Percentiles rank a stretch among this genome's conserved stretches.
Conservation (phyloP, 371 early-diverging fungal genomes). For the Saksenaea oblongispora region DNA sequence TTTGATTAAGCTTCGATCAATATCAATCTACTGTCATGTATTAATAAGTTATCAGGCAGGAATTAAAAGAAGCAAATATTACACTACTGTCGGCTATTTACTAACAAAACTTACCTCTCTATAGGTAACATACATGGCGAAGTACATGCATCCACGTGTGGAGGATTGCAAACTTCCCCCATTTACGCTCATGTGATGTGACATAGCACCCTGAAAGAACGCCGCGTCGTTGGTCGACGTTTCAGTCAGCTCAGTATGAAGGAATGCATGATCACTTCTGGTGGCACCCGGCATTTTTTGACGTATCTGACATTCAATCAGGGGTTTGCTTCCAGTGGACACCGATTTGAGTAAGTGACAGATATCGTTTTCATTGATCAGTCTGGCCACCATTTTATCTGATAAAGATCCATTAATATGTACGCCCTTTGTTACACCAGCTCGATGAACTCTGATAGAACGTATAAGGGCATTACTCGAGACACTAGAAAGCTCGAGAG, state of each 20-base stretch:
- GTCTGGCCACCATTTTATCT: not conserved
- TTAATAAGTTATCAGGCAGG: no score
- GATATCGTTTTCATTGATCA: not conserved
- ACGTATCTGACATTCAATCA: not conserved
- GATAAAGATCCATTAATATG: not conserved
- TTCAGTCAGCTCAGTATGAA: not conserved
- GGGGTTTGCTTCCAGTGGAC: not conserved
- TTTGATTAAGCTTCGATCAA: not conserved
- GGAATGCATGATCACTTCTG: not conserved
- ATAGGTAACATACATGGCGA: not conserved
- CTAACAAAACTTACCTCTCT: not conserved
- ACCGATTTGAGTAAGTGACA: not conserved
- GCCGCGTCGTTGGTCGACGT: not conserved
- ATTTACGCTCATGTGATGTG: not conserved
- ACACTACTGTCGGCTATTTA: no score
- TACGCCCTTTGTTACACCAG: not conserved
- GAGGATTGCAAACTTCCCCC: not conserved
- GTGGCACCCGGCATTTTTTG: not conserved
- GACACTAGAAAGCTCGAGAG: no score
- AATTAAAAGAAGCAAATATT: no score
- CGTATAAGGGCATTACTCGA: no score
- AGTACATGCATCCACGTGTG: not conserved
- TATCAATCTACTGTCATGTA: no score
- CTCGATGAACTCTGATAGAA: no score
- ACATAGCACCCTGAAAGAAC: not conserved